A percentile compares a stretch with the other conserved stretches of the same genome.
These are phyloP conservation scores for Aquanectria penicillioides DNA, from an alignment of 2,329 filamentous ascomycete species.

Conservation along the genomic window DNA sequence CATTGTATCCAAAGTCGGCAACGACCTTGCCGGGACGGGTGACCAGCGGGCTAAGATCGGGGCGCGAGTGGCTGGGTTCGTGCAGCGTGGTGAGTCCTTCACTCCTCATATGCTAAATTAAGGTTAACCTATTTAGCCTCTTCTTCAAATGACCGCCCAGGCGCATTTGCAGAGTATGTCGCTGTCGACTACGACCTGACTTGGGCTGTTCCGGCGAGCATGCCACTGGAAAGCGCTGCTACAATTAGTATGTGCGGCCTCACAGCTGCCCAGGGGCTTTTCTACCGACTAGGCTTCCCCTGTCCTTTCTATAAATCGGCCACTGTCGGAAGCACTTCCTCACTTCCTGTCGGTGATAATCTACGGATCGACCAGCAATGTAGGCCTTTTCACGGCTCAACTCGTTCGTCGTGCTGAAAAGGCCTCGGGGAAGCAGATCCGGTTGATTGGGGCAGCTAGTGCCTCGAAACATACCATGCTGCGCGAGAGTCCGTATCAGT, in stretches of 20 bases:
- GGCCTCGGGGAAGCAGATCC: slow-evolving; percentile 18
- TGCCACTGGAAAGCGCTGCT: slow-evolving; percentile 50
- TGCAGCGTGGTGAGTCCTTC: slow-evolving; percentile 47
- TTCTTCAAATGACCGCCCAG: slow-evolving; percentile 52
- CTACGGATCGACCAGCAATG: slow-evolving; percentile 45
- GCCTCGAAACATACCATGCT: slow-evolving; percentile 38
- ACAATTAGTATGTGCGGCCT: slow-evolving; percentile 53
- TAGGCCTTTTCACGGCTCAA: slow-evolving; percentile 46
- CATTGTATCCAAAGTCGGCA: slow-evolving; percentile 36
- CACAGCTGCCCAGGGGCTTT: slow-evolving; percentile 55
- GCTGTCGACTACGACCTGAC: slow-evolving; percentile 47
- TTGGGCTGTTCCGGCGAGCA: slow-evolving; percentile 46
- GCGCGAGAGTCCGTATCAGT: slow-evolving; percentile 46
- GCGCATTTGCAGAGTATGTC: slow-evolving; percentile 57
- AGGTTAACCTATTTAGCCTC: slow-evolving; percentile 38
- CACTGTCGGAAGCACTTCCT: not conserved
- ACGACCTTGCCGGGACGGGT: slow-evolving; percentile 5
- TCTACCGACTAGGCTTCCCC: slow-evolving; percentile 47
- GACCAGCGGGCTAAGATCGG: slow-evolving; percentile 38
- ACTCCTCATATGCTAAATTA: rapidly evolving
- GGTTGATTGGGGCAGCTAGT: slow-evolving; percentile 44
- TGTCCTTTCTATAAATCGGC: slow-evolving; percentile 46
- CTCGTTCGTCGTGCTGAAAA: slow-evolving; percentile 30
- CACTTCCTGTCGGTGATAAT: slow-evolving; percentile 37
- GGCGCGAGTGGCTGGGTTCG: slow-evolving; percentile 50